Base-by-base conservation (phyloP, 2,329 filamentous ascomycete genomes). In the Paradendryphiella salina region DNA sequence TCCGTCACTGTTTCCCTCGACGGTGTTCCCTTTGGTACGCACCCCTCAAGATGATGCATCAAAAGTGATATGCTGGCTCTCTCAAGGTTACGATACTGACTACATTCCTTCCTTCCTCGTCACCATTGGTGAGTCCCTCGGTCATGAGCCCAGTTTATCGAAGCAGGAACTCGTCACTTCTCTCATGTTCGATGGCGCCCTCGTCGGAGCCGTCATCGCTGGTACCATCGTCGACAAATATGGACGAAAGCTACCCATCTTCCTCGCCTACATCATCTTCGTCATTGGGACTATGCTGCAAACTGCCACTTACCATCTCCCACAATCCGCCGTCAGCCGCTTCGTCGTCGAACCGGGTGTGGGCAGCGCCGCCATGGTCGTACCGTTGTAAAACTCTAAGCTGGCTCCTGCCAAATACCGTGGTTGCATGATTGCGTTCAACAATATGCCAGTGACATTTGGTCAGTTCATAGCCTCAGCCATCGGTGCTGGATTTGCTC, bases 191-290 rank as follows among this genome's bases (percentile, higher is more conserved):
- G 72, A 67, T 10, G 72, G 69, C 20, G 73, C 72, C 5, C 66
- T 75, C 31, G 57, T 74, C 26, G 73, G 73, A 17, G 70, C 70
- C 7, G 64, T 75, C 35, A 61, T 67, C 10, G 71, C 71, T 23
- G 73, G 73, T 40, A 39, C 68, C n/a, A 71, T 70, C 8, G 70
- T 72, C 5, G 66, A 73, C 45, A 63, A 61, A 40, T 68, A 64
- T 45, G 69, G 70, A 14, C 67, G 70, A 18, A 71, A 67, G 38
- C 46, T 66, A 37, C 65, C 65, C 29, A 67, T 69, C 26, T 70
- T 52, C 40, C 33, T 55, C 9, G 65, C 65, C 8, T 68, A 64
- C 40, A 31, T 65, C 11, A 63, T 65, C 23, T 26, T 26, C 23
- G 23, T 26, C 8, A 26, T 26, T 26, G 23, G 23, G 8, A 26